These are phyloP conservation scores for Neoscytalidium dimidiatum DNA, from an alignment of 2,329 filamentous ascomycete species.

Conservation along the genomic window DNA sequence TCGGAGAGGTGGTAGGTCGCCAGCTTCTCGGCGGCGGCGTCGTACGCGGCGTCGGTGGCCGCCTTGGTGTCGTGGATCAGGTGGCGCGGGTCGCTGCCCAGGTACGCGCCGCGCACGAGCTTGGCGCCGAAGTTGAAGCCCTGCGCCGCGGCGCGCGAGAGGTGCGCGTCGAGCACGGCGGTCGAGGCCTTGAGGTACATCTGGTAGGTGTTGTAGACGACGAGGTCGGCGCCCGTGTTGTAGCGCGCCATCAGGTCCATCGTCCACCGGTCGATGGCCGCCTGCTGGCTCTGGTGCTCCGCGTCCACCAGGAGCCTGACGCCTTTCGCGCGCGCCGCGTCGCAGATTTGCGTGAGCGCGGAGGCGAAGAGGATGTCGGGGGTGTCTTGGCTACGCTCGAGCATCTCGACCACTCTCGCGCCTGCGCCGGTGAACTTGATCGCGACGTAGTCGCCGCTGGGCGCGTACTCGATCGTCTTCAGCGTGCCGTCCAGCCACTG, in stretches of 20 bases:
- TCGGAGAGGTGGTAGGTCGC: constrained; percentile 47
- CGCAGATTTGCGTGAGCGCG: constrained; percentile 48
- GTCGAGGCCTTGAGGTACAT: constrained; percentile 56
- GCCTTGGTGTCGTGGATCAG: constrained; percentile 58
- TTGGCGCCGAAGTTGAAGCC: constrained; percentile 58
- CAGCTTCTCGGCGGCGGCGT: constrained; percentile 66
- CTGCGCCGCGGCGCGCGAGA: constrained; percentile 48
- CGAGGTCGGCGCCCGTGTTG: constrained; percentile 49
- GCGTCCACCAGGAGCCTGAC: constrained; percentile 55
- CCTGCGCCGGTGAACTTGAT: constrained; percentile 39
- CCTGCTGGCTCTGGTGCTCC: constrained; percentile 56
- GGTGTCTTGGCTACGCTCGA: constrained; percentile 37
- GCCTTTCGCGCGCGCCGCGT: constrained; percentile 43
- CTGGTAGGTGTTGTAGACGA: constrained; percentile 71
- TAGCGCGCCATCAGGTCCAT: constrained; percentile 56
- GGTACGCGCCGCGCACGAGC: constrained; percentile 60
- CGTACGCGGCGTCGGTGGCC: constrained; percentile 64
- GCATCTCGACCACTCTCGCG: constrained; percentile 29
- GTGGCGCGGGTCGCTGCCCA: constrained; percentile 51
- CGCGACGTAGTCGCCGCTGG: constrained; percentile 50
- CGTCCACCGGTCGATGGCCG: constrained; percentile 55
- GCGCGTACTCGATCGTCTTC: constrained; percentile 61
- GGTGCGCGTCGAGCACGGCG: constrained; percentile 45
- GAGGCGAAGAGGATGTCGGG: constrained; percentile 44
- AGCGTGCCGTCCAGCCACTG: constrained; percentile 59